Base-by-base conservation (phyloP, 78 protist species). In the Cavenderia fasciculata region DNA sequence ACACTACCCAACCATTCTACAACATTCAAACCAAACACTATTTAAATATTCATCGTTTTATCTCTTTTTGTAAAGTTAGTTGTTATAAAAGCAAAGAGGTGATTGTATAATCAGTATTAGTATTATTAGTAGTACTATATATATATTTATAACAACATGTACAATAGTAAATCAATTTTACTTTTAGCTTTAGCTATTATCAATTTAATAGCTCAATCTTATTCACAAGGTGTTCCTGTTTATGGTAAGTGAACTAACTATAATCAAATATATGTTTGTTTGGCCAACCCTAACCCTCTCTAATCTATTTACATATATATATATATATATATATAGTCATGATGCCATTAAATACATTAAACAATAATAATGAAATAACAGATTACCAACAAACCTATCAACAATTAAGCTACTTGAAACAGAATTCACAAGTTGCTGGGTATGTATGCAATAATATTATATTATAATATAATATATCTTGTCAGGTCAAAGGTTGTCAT, bases 281-380 rank as follows among this genome's bases (percentile, higher is more conserved):
- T 27, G 11, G 11, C 16, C 12, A 25, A 61, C 36, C 5, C 69
- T 16, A 16, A n/a, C 11, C 11, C 31, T 34, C 4, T 61, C 36
- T 61, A n/a, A n/a, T n/a, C n/a, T n/a, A n/a, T n/a, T n/a, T n/a
- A n/a, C n/a, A n/a, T n/a, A n/a, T 3, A 16, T 61, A n/a, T 16
- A 19, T 56, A 8, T 19, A 56, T 12, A 7, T 7, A 51, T 40
- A 69, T 7, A 25, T 18, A 47, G 95, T 96, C 10, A 96, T 96
- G 97, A 7, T 96, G 1, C 96, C 96, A 41, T 76, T 96, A 4
- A 61, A 85, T 49, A 43, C 75, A 1, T 70, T 96, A 10, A 23
- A 66, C n/a, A 41, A 43, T 49, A 63, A 49, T 29, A 93, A 87
- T 18, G 40, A 47, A 29, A 59, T 95, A 8, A 31, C 19, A 6